Percentiles rank a stretch among this genome's conserved stretches.
These are phyloP conservation scores for Lipomyces starkeyi DNA, from an alignment of 805 yeast genomes.

Conservation along the genomic window DNA sequence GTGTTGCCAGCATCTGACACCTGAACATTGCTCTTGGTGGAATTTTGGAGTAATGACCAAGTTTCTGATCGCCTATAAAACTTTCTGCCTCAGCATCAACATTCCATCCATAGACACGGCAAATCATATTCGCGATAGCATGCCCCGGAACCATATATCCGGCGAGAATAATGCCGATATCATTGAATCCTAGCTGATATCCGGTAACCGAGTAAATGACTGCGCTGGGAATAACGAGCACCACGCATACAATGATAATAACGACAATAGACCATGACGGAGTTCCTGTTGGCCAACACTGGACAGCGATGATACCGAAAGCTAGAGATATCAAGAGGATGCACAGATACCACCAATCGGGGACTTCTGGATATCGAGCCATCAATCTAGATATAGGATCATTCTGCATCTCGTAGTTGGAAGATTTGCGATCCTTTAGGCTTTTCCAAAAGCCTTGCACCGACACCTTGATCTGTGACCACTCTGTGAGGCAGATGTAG, in stretches of 20 bases:
- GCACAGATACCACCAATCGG: constrained; percentile 71
- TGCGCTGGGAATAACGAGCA: constrained; percentile 68
- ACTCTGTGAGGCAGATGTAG: constrained; percentile 55
- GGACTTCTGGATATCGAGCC: constrained; percentile 67
- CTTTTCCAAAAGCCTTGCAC: constrained; percentile 52
- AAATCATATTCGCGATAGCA: constrained; percentile 56
- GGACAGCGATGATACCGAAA: constrained; percentile 44
- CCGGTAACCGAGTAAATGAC: constrained; percentile 69
- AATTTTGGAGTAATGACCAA: constrained; percentile 68
- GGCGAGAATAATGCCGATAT: constrained; percentile 65
- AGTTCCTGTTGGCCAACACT: constrained; percentile 54
- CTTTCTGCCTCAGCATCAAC: constrained; percentile 60
- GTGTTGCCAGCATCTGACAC: constrained; percentile 55
- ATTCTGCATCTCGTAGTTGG: constrained; percentile 63
- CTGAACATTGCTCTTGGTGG: constrained; percentile 65
- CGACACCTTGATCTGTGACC: constrained; percentile 56
- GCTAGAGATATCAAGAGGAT: constrained; percentile 53
- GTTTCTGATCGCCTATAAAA: constrained; percentile 62
- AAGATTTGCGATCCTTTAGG: constrained; percentile 55
- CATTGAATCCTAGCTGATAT: constrained; percentile 64
- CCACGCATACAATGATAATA: constrained; percentile 56
- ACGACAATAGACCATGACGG: constrained; percentile 70
- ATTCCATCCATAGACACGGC: constrained; percentile 63
- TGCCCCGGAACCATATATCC: constrained; percentile 65
- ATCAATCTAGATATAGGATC: constrained; percentile 56